phyloP scores from a whole-genome alignment of 495 filamentous ascomycete genomes.

The Podospora anserina region DNA sequence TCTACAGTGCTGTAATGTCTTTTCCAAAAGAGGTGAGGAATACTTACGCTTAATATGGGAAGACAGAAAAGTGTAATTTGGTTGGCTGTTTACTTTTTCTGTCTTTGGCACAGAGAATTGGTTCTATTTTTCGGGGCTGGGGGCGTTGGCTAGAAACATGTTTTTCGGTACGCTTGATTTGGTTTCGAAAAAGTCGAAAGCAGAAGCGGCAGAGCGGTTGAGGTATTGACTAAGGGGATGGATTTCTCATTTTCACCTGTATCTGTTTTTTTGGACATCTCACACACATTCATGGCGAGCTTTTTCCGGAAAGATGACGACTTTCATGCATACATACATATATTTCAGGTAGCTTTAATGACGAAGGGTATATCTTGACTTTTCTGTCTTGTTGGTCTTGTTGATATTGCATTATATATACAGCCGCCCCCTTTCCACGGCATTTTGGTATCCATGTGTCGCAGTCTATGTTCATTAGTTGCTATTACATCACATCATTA shows the following conservation, averaged over 20 bases:
- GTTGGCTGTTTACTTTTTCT: slow-evolving; percentile 4
- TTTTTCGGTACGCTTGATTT: background rate
- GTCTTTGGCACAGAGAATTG: background rate
- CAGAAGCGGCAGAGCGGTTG: background rate
- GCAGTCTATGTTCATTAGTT: background rate
- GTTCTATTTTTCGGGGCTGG: background rate
- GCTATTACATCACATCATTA: background rate
- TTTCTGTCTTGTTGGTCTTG: background rate
- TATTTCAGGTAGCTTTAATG: slow-evolving; percentile 27
- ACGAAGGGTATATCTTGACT: slow-evolving; percentile 24
- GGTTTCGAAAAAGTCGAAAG: background rate
- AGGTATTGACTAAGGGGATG: background rate
- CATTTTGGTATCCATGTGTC: too few species aligned
- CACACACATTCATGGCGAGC: slow-evolving; percentile 29
- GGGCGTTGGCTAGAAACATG: slow-evolving; percentile 13
- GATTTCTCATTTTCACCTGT: background rate
- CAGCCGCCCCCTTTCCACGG: background rate
- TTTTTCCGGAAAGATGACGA: slow-evolving; percentile 1
- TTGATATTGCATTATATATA: background rate
- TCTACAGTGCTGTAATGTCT: background rate
- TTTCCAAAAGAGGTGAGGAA: slow-evolving; percentile 3
- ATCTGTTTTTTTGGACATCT: background rate
- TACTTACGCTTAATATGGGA: slow-evolving; percentile 7
- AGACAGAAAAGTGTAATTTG: slow-evolving; percentile 13
- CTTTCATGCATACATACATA: slow-evolving; percentile 33